A percentile compares a stretch with the other conserved stretches of the same genome.
phyloP scores from a whole-genome alignment of 441 rosid genomes.

The Sinapis alba region DNA sequence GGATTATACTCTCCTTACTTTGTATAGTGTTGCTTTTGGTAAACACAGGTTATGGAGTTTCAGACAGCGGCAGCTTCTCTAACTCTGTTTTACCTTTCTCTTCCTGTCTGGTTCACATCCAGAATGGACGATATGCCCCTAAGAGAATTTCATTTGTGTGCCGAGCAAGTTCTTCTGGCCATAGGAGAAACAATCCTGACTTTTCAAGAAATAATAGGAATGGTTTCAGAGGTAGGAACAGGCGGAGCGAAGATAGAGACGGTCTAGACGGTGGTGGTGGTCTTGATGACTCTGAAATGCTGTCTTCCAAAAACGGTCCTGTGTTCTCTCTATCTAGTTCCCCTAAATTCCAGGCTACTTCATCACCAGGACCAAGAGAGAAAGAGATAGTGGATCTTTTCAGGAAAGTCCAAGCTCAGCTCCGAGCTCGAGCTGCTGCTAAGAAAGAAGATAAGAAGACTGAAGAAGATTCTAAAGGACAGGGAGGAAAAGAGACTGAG shows the following conservation, averaged over 20 bases:
- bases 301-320: constrained; percentile 62
- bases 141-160: constrained; percentile 51
- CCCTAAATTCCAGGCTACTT: constrained; percentile 65
- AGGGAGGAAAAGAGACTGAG: constrained; percentile 59
- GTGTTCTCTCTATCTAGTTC: constrained; percentile 54
- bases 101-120: constrained; percentile 31
- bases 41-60: constrained; percentile 54
- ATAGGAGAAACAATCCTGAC: constrained; percentile 66
- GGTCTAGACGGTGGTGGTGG: constrained; percentile 37
- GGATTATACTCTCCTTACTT: constrained; percentile 8
- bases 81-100: constrained; percentile 46
- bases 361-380: constrained; percentile 72
- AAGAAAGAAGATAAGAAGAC: constrained; percentile 62
- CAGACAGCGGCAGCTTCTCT: constrained; percentile 46
- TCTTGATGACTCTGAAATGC: constrained; percentile 54
- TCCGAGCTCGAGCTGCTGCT: constrained; percentile 71
- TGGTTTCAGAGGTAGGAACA: constrained; percentile 59
- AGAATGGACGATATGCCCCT: constrained; percentile 42
- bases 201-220: constrained; percentile 56
- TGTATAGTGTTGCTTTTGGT: background rate
- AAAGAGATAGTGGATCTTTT: constrained; percentile 82
- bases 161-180: constrained; percentile 61
- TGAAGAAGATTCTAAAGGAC: constrained; percentile 51
- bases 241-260: constrained; percentile 57
- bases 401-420: constrained; percentile 81